Evolutionary conservation across 257 asterid species (phyloP), one percentile per base, ranked within the genome.

Genomic region (Primulina tabacum): DNA sequence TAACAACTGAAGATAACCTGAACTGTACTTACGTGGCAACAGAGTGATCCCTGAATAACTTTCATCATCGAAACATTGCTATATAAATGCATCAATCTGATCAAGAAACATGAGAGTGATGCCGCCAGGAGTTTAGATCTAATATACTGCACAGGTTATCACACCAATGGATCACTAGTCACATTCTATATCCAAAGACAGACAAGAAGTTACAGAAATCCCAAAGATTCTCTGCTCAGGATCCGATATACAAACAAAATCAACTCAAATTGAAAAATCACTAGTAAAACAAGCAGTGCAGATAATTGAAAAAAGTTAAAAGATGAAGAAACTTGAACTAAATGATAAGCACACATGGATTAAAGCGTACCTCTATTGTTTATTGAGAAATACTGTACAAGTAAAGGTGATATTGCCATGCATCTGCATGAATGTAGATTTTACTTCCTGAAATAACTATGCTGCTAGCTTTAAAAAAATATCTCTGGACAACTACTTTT

Each of bases 21-120:
- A 58, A 75, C 40, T 68, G 60, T 64, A 75, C 99, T 90, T 85
- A 93, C 99, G 84, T 87, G 80, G 96, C 52, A 18, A 71, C 74
- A 37, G 75, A 90, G 55, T 40, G 88, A 65, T 67, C 82, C 82
- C 62, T 52, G 88, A 78, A 86, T 75, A 75, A 76, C 70, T n/a
- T 69, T 60, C 75, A 79, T 71, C 75, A 37, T 61, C 74, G 73
- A 56, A 69, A 72, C 75, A 71, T 68, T 71, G 77, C 72, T 71
- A 76, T 73, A 71, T 63, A 77, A 60, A 64, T 65, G 81, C 56
- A 83, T 68, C 79, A 83, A 59, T 80, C 84, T 87, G 73, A 75
- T 76, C 59, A 87, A 55, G 74, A 84, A 68, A 73, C 87, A 81
- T 64, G 82, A 71, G 58, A 89, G 74, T 37, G 86, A 82, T 64